Conservation (phyloP, 352 stramenopile species). For the Pythium pyrilobum region DNA sequence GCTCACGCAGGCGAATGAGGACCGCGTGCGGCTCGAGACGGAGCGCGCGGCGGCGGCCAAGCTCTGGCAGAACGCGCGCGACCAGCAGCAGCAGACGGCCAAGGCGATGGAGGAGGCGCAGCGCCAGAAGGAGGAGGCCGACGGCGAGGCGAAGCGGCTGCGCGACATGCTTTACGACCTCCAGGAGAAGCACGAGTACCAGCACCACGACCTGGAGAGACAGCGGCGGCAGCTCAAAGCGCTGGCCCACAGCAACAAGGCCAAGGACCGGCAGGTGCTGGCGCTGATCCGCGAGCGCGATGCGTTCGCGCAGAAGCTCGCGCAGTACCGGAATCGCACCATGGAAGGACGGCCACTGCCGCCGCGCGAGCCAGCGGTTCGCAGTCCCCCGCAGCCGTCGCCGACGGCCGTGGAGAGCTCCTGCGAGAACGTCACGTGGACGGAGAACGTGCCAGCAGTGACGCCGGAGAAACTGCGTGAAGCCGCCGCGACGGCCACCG, state of each 20-base stretch:
- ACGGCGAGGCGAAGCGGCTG: not conserved
- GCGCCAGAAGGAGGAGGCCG: not conserved
- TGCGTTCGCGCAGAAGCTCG: conserved; percentile 8
- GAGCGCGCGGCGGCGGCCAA: not conserved
- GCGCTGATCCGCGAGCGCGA: conserved; percentile 11
- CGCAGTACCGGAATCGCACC: conserved; percentile 7
- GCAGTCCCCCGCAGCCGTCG: too few relatives aligned
- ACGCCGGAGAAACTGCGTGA: too few relatives aligned
- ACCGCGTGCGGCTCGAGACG: not conserved
- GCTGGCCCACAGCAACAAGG: not conserved
- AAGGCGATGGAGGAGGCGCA: not conserved
- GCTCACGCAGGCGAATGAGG: conserved; percentile 4
- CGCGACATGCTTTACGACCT: conserved; percentile 13
- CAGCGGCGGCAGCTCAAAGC: not conserved
- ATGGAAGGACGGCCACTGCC: not conserved
- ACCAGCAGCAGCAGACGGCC: not conserved
- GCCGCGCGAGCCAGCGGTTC: too few relatives aligned
- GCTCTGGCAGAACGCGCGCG: not conserved
- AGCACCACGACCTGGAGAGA: not conserved
- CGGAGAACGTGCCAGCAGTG: not conserved
- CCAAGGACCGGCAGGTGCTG: conserved; percentile 11
- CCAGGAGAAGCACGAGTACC: conserved; percentile 8
- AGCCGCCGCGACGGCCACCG: too few relatives aligned
- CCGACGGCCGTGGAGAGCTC: too few relatives aligned
- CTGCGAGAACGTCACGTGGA: conserved; percentile 5